Evolutionary conservation across 2,329 filamentous ascomycete genomes (phyloP).

Genomic region (Pseudogymnoascus sp.): DNA sequence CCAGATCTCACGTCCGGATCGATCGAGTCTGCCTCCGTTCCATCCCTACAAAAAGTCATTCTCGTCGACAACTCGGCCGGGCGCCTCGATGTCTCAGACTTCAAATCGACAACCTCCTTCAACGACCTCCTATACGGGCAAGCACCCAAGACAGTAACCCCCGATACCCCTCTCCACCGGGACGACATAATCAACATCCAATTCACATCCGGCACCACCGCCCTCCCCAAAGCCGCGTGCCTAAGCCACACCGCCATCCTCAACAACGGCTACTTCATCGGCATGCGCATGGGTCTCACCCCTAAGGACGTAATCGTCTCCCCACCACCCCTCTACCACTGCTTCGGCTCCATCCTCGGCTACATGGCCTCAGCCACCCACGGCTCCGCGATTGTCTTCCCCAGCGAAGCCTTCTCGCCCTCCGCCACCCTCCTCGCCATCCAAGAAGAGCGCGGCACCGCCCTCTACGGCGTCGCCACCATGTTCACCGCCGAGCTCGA

Average conservation of each 20-base stretch:
- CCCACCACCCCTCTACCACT: conserved; percentile 79
- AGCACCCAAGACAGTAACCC: conserved; percentile 31
- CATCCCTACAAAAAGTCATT: conserved; percentile 63
- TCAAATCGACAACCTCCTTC: conserved; percentile 31
- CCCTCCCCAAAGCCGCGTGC: conserved; percentile 83
- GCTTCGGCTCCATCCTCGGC: conserved; percentile 87
- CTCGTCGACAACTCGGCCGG: conserved; percentile 66
- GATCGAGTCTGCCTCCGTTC: conserved; percentile 47
- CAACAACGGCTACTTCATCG: conserved; percentile 86
- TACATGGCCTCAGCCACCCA: conserved; percentile 88
- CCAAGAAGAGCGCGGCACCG: conserved; percentile 46
- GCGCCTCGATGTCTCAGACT: conserved; percentile 35
- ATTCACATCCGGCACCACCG: conserved; percentile 94
- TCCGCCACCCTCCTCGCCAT: conserved; percentile 51
- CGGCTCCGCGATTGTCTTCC: conserved; percentile 75
- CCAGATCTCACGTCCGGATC: conserved; percentile 32
- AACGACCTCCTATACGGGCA: conserved; percentile 31
- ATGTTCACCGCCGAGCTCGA: conserved; percentile 92
- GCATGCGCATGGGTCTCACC: conserved; percentile 72
- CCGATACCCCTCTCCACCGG: conserved; percentile 42
- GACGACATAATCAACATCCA: conserved; percentile 86
- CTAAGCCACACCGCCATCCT: conserved; percentile 78
- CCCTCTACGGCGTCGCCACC: conserved; percentile 81
- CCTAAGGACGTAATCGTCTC: conserved; percentile 70
- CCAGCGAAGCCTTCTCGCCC: conserved; percentile 80